Evolutionary conservation across 371 early-diverging fungal species (phyloP), one percentile per base, ranked within the genome.

Genomic region (Ordospora pajunii): DNA sequence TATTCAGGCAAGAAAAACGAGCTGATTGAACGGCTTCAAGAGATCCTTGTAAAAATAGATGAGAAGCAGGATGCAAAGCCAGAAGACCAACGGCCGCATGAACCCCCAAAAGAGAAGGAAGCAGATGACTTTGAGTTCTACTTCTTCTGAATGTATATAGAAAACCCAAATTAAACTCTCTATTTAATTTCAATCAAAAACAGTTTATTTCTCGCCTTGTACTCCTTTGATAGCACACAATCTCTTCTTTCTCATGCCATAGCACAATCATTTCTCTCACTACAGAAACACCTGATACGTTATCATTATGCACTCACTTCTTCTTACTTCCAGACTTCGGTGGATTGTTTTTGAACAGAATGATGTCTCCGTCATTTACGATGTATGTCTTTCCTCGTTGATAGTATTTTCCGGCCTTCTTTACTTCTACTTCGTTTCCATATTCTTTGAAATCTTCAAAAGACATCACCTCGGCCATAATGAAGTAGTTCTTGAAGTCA

Each of bases 401-500:
- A 58, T 87, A 71, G 85, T 91, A 93, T 84, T 93, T 93, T 43
- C 99, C 99, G 14, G 87, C 89, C 25, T 90, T 90, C 87, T 94
- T 95, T 63, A 96, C 93, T 14, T 91, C 90, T 14, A 87, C 83
- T 80, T 95, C 97, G 25, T 84, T 80, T 19, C 90, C 90, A 10
- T 88, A 84, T 69, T 90, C 90, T 80, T 90, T 87, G 67, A 95
- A 83, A 78, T 93, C 94, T 3, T 88, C 88, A 77, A 87, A 94
- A 72, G 87, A 87, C 90, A 91, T 92, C 19, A 94, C 89, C 87
- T 98, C 99, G 37, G 94, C 96, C 89, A 91, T 91, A 80, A 98
- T 93, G 81, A 98, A 97, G 73, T 95, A 80, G 67, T 86, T 87
- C 80, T 93, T 94, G 83, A 97, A 95, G 80, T 97, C 97, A 32